These are phyloP conservation scores for Nicotiana attenuata DNA, from an alignment of 257 asterid genomes.

Conservation along the genomic window DNA sequence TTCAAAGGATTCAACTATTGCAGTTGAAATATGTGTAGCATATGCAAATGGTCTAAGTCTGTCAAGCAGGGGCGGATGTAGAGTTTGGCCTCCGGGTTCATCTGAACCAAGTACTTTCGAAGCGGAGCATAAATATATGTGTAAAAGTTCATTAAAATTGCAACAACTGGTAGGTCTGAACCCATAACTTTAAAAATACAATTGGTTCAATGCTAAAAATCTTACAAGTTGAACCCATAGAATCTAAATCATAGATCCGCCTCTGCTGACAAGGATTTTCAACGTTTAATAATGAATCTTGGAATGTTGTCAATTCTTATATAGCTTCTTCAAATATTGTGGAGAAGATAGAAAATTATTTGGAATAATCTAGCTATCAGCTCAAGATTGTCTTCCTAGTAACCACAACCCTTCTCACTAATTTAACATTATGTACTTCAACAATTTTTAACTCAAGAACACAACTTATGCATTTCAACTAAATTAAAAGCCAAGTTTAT, in stretches of 20 bases:
- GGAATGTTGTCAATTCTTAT: not conserved
- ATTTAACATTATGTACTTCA: not conserved
- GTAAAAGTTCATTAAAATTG: too few species aligned
- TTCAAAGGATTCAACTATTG: too few species aligned
- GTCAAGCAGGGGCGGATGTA: too few species aligned
- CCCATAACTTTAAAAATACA: too few species aligned
- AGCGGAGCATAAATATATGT: too few species aligned
- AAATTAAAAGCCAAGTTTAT: not conserved
- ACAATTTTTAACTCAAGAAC: not conserved
- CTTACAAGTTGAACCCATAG: too few species aligned
- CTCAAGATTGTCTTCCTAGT: not conserved
- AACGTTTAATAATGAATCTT: not conserved
- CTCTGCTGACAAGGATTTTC: not conserved
- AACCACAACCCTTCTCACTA: not conserved
- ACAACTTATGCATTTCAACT: not conserved
- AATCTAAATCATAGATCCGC: too few species aligned
- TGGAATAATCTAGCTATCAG: not conserved
- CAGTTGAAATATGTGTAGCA: not conserved
- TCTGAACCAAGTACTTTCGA: too few species aligned
- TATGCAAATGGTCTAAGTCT: not conserved
- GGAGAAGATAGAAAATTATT: not conserved
- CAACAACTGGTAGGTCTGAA: too few species aligned
- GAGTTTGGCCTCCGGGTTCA: too few species aligned
- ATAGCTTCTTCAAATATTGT: not conserved
- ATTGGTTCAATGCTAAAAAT: too few species aligned